Evolutionary conservation across 805 yeast species (phyloP), one percentile per base, ranked within the genome.

Genomic region (Candida wancherniae): DNA sequence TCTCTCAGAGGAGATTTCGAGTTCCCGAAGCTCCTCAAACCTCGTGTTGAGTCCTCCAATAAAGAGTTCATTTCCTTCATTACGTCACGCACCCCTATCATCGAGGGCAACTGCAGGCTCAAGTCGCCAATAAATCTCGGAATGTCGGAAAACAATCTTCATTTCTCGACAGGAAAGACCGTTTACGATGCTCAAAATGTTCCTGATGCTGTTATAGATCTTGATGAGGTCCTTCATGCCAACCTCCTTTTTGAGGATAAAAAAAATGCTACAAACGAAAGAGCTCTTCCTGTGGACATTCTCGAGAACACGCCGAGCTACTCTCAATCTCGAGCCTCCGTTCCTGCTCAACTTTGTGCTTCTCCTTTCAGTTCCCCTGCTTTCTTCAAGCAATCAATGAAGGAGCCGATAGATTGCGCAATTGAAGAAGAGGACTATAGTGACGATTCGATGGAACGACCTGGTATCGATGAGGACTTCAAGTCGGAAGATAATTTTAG

Each of bases 171-270:
- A 0, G 61, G 54, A 27, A 62, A 58, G 36, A 50, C 58, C 3
- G 43, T 36, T 6, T 15, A 51, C 17, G 47, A 50, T 29, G 45
- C 36, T 20, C 55, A 56, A 22, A 57, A 56, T 30, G 58, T 67
- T 4, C 78, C 79, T 1, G 75, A 72, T 42, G 77, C 80, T 2
- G 58, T 70, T 15, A 76, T 75, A 15, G 79, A 75, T 40, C 50
- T 75, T 28, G 80, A 75, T 39, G 69, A 69, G 17, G 77, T 77
- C 8, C 55, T 70, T 15, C 52, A 57, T 32, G 59, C 61, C 4
- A 52, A 51, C 30, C 58, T 57, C 28, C 18, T 21, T 9, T 22
- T 17, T 9, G 31, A 5, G 13, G 12, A 11, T 14, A n/a, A n/a
- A n/a, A n/a, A n/a, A n/a, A n/a, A n/a, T n/a, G n/a, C n/a, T n/a